Conservation (phyloP, 2,329 filamentous ascomycete species). For the Talaromyces pinophilus region DNA sequence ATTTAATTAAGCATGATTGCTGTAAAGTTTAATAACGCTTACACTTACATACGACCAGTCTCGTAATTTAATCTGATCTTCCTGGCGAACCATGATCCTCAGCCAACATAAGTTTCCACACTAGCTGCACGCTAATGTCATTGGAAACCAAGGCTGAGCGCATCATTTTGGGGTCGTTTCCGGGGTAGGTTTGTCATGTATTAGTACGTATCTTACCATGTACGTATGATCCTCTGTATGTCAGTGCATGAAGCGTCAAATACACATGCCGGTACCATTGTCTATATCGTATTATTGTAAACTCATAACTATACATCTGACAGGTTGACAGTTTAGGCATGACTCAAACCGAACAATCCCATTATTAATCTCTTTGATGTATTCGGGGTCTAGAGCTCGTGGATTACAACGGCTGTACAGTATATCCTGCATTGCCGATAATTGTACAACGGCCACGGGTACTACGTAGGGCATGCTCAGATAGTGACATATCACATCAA, state of each 20-base stretch:
- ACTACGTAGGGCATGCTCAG: neutral
- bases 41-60: neutral
- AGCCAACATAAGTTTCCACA: neutral
- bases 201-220: neutral
- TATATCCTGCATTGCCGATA: neutral
- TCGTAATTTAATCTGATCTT: neutral
- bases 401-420: neutral
- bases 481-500: neutral
- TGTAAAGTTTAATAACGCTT: neutral
- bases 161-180: slow-evolving; percentile 15
- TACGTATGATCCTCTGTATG: neutral
- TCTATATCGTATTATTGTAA: neutral
- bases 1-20: neutral
- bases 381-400: neutral
- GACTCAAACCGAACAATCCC: neutral
- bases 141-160: neutral
- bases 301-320: neutral
- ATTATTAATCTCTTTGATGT: neutral
- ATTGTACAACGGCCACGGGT: neutral
- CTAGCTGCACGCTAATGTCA: slow-evolving; percentile 2
- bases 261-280: neutral
- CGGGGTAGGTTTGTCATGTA: slow-evolving; percentile 9
- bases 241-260: neutral
- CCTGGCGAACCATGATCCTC: neutral
- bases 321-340: neutral